Evolutionary conservation across 2,329 filamentous ascomycete species (phyloP).

Genomic region (Penicillium sp.): DNA sequence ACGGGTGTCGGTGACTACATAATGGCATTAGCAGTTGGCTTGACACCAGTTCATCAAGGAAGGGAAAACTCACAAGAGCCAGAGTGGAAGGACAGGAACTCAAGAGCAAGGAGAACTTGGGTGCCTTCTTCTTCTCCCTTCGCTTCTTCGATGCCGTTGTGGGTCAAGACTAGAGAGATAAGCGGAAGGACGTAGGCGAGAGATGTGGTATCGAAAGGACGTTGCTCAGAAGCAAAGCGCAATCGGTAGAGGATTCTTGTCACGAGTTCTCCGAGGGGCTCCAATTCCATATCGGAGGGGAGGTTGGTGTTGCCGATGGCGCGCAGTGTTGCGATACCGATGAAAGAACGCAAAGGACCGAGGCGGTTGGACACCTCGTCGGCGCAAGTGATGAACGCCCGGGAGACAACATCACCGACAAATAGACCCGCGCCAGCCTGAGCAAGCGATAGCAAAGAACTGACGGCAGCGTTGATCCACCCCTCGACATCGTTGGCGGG

Average conservation of each 20-base stretch:
- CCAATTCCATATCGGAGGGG: constrained; percentile 68
- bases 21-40: not conserved
- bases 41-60: not conserved
- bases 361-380: constrained; percentile 71
- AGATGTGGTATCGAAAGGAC: constrained; percentile 86
- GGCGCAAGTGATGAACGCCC: constrained; percentile 76
- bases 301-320: constrained; percentile 72
- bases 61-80: constrained; percentile 57
- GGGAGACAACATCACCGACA: constrained; percentile 73
- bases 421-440: constrained; percentile 73
- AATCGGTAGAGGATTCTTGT: constrained; percentile 88
- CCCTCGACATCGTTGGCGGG: constrained; percentile 83
- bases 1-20: constrained; percentile 59
- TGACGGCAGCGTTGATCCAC: constrained; percentile 84
- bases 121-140: constrained; percentile 76
- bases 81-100: constrained; percentile 86
- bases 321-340: constrained; percentile 82
- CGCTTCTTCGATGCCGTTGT: constrained; percentile 68
- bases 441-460: constrained; percentile 69
- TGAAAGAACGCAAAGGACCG: constrained; percentile 73
- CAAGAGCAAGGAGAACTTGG: constrained; percentile 82
- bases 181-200: constrained; percentile 84
- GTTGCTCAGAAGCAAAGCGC: constrained; percentile 85
- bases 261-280: constrained; percentile 75
- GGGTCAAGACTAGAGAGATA: constrained; percentile 72